phyloP scores from a whole-genome alignment of 163 green algal genomes.

The Scenedesmus sp. region DNA sequence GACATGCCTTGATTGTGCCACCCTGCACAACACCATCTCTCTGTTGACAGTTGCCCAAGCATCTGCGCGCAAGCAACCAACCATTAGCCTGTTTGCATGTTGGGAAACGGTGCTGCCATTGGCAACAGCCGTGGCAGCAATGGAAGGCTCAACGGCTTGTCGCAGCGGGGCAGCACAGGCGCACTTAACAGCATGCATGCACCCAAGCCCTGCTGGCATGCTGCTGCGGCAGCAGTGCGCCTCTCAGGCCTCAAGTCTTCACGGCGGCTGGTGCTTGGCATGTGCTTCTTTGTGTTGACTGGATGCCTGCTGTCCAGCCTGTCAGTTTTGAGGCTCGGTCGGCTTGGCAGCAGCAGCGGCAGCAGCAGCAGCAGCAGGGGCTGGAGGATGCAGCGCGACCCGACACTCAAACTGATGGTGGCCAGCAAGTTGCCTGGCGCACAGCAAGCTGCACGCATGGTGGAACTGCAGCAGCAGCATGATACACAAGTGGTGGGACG shows the following conservation, averaged over 20 bases:
- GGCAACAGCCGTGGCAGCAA: background rate
- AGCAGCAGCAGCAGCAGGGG: conserved; percentile 9
- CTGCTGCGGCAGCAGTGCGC: background rate
- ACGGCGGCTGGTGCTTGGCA: background rate
- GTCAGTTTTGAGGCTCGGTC: background rate
- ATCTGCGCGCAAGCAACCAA: background rate
- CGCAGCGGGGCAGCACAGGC: background rate
- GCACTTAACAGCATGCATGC: background rate
- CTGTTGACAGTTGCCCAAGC: background rate
- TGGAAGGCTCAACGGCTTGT: background rate
- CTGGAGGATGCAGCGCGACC: background rate
- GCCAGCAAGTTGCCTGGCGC: background rate
- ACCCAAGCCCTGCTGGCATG: background rate
- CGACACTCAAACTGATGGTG: background rate
- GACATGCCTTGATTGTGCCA: background rate
- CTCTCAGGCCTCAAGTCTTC: background rate
- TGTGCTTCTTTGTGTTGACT: background rate
- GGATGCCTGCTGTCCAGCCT: conserved; percentile 1
- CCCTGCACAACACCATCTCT: background rate
- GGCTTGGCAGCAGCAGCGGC: conserved; percentile 16
- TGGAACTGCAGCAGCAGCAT: background rate
- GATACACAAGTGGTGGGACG: background rate
- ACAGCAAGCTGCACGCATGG: background rate
- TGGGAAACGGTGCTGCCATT: background rate
- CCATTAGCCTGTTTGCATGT: background rate